These are phyloP conservation scores for Stemphylium vesicarium DNA, from an alignment of 2,329 filamentous ascomycete genomes.

Conservation along the genomic window DNA sequence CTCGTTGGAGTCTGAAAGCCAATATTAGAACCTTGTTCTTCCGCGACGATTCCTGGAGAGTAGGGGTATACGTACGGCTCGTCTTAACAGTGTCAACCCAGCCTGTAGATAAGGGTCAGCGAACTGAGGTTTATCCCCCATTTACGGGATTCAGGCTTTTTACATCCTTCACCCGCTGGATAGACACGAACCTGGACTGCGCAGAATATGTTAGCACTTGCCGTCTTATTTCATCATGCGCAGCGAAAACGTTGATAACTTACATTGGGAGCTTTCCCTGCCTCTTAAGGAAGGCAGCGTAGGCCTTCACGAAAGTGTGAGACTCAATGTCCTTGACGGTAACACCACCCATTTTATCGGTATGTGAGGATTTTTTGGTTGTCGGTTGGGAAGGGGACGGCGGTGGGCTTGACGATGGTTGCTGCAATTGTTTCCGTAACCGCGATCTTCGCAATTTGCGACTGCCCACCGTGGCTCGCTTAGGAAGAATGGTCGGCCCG, in stretches of 20 bases:
- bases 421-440: conserved; percentile 16
- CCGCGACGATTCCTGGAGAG: background rate
- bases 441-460: conserved; percentile 9
- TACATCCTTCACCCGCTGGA: conserved; percentile 44
- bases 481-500: conserved; percentile 30
- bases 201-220: conserved; percentile 27
- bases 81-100: conserved; percentile 99
- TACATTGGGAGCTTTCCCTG: conserved; percentile 87
- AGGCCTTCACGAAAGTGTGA: conserved; percentile 87
- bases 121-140: conserved; percentile 56
- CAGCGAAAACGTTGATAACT: conserved; percentile 13
- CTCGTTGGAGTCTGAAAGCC: conserved; percentile 76
- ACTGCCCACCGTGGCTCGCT: conserved; percentile 26
- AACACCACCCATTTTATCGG: conserved; percentile 81
- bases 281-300: conserved; percentile 89
- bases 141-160: conserved; percentile 62
- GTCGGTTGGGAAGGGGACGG: conserved; percentile 21
- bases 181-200: conserved; percentile 69
- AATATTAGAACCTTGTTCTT: conserved; percentile 18
- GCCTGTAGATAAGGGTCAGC: conserved; percentile 68
- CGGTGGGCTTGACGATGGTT: conserved; percentile 33
- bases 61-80: conserved; percentile 56
- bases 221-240: background rate
- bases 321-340: conserved; percentile 87
- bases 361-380: conserved; percentile 42